Evolutionary conservation across 768 basidiomycete genomes (phyloP), one percentile per base, ranked within the genome.

Genomic region (Hemileccinum impolitum): DNA sequence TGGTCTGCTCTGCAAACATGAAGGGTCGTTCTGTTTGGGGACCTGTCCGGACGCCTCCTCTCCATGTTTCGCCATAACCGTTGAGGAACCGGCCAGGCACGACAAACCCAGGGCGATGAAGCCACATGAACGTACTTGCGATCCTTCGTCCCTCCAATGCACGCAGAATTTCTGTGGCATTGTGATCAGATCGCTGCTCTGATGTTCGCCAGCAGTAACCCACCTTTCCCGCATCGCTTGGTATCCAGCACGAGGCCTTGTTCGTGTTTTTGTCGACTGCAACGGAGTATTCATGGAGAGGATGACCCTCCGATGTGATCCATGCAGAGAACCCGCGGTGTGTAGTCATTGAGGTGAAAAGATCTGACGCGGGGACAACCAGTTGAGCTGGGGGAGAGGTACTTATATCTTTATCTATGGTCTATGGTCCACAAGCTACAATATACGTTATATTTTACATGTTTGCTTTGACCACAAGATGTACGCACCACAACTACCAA

Each of bases 311-410:
- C 35, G 73, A 76, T 31, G 72, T 70, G 45, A 89, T 81, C 81
- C 86, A 88, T 19, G 85, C 84, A 13, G 82, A 82, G 65, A 86
- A 87, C 6, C 75, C 80, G 15, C 77, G 75, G 63, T 79, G 76
- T 0, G 73, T 73, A 50, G 83, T 73, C 77, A 80, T 81, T 37
- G 36, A 13, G 2, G 36, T 30, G 28, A 12, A 9, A 23, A 23
- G 23, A 23, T 23, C 23, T 23, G 30, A 11, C 3, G 30, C 10
- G 30, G 30, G 30, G 30, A 31, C 10, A 31, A 31, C 30, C 30
- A 10, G 10, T 10, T 31, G 30, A 31, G 30, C 10, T 31, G 30
- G 13, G 30, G n/a, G n/a, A n/a, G n/a, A n/a, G n/a, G 30, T 23
- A 23, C 23, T 23, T 23, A 23, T 23, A 23, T 23, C n/a, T n/a